Conservation (phyloP, 2,329 filamentous ascomycete genomes). For the Paecilomyces variotii region DNA sequence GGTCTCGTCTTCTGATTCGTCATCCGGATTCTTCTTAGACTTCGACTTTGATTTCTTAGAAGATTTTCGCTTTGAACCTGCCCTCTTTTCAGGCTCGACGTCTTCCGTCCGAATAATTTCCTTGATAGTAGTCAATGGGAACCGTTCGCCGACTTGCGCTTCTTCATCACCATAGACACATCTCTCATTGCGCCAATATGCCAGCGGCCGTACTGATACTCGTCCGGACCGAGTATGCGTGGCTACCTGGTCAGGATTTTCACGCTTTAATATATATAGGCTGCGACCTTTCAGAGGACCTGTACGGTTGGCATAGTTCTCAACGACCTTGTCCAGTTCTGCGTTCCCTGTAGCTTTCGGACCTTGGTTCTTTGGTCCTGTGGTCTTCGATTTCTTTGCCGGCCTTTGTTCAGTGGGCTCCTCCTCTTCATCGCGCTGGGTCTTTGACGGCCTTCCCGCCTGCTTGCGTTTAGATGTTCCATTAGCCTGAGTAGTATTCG, state of each 20-base stretch:
- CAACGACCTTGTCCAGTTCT: slow-evolving; percentile 34
- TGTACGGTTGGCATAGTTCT: slow-evolving; percentile 35
- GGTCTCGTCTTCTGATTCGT: slow-evolving; percentile 32
- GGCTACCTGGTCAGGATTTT: slow-evolving; percentile 45
- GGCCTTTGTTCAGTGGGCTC: slow-evolving; percentile 18
- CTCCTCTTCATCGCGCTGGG: slow-evolving; percentile 12
- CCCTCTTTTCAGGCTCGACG: slow-evolving; percentile 37
- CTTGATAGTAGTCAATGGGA: slow-evolving; percentile 63
- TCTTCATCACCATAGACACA: slow-evolving; percentile 61
- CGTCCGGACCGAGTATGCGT: slow-evolving; percentile 70
- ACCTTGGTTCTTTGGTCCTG: slow-evolving; percentile 14
- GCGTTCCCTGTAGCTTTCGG: slow-evolving; percentile 22
- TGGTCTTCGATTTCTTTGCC: slow-evolving; percentile 24
- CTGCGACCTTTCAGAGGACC: slow-evolving; percentile 42
- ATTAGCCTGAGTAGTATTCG: neutral
- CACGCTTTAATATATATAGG: slow-evolving; percentile 43
- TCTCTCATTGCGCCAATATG: slow-evolving; percentile 80
- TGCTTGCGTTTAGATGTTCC: slow-evolving; percentile 16
- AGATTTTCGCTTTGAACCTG: slow-evolving; percentile 27
- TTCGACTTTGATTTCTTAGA: slow-evolving; percentile 25
- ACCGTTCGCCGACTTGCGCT: slow-evolving; percentile 46
- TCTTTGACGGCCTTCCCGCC: slow-evolving; percentile 24
- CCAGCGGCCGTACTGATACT: slow-evolving; percentile 66
- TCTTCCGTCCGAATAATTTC: slow-evolving; percentile 70
- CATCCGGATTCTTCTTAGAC: slow-evolving; percentile 27